These are phyloP conservation scores for Cercophora scortea DNA, from an alignment of 495 filamentous ascomycete species.

Conservation along the genomic window DNA sequence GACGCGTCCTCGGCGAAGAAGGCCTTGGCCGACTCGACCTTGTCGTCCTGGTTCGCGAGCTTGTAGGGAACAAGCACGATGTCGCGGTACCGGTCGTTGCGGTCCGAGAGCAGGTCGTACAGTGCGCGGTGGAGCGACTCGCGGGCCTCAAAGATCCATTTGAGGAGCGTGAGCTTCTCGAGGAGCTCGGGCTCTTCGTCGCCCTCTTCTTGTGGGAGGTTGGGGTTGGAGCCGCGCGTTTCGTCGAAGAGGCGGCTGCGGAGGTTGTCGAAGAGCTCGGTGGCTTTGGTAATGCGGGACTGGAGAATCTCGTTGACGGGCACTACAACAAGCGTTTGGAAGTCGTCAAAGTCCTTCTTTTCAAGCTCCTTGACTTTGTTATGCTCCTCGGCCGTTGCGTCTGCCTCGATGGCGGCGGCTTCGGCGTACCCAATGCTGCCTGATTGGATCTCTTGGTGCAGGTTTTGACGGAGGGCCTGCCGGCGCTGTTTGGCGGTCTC, in stretches of 20 bases:
- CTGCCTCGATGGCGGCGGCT: constrained; percentile 63
- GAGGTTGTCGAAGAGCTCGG: constrained; percentile 62
- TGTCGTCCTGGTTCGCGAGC: constrained; percentile 55
- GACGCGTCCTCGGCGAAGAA: constrained; percentile 76
- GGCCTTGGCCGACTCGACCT: constrained; percentile 61
- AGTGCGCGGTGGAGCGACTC: constrained; percentile 76
- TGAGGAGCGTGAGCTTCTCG: constrained; percentile 87
- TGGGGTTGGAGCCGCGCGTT: constrained; percentile 62
- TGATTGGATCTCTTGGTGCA: constrained; percentile 64
- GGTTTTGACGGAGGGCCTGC: constrained; percentile 45
- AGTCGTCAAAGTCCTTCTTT: constrained; percentile 67
- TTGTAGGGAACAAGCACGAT: constrained; percentile 76
- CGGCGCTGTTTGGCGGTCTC: constrained; percentile 34
- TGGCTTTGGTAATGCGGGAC: constrained; percentile 52
- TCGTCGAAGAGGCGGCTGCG: constrained; percentile 65
- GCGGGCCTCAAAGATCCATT: constrained; percentile 94
- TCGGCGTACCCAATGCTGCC: constrained; percentile 73
- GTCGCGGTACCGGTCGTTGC: constrained; percentile 76
- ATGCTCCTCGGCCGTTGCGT: constrained; percentile 58
- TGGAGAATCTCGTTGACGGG: constrained; percentile 69
- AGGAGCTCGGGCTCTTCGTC: constrained; percentile 91
- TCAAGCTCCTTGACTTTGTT: constrained; percentile 52
- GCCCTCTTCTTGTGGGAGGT: constrained; percentile 84
- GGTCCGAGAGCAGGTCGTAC: constrained; percentile 75
- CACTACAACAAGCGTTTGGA: constrained; percentile 65